Evolutionary conservation across 805 yeast genomes (phyloP).

Genomic region (Barnettozyma populi): DNA sequence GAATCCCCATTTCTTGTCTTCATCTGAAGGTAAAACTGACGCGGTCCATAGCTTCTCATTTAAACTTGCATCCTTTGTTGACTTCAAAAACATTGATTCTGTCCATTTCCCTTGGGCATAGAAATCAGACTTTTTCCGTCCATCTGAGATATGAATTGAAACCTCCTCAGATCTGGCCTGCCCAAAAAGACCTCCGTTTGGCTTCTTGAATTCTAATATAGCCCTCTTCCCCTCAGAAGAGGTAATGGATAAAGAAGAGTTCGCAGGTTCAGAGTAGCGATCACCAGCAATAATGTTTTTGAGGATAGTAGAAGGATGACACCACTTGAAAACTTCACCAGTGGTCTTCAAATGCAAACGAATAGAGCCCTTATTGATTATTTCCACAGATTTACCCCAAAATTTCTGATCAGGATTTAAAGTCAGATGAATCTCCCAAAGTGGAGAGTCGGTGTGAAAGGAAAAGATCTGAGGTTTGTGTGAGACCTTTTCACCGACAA

Average conservation of each 20-base stretch:
- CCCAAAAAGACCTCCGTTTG: constrained; percentile 61
- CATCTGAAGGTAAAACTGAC: constrained; percentile 55
- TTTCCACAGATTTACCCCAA: constrained; percentile 92
- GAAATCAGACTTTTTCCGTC: constrained; percentile 14
- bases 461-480: constrained; percentile 90
- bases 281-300: constrained; percentile 94
- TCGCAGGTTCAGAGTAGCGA: constrained; percentile 80
- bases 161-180: constrained; percentile 69
- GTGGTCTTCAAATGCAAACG: constrained; percentile 49
- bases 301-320: constrained; percentile 74
- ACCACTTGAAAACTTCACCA: constrained; percentile 72
- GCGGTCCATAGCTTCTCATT: constrained; percentile 61
- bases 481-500: constrained; percentile 77
- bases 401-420: constrained; percentile 78
- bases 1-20: constrained; percentile 73
- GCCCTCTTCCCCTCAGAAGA: constrained; percentile 69
- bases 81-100: constrained; percentile 42
- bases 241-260: constrained; percentile 54
- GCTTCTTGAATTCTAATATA: constrained; percentile 58
- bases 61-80: constrained; percentile 15
- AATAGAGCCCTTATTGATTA: constrained; percentile 68
- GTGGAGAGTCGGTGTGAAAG: constrained; percentile 59
- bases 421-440: constrained; percentile 67
- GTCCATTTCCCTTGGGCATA: constrained; percentile 78
- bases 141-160: constrained; percentile 29